Evolutionary conservation across 78 protist species (phyloP).

Genomic region (Mastigamoeba balamuthi): DNA sequence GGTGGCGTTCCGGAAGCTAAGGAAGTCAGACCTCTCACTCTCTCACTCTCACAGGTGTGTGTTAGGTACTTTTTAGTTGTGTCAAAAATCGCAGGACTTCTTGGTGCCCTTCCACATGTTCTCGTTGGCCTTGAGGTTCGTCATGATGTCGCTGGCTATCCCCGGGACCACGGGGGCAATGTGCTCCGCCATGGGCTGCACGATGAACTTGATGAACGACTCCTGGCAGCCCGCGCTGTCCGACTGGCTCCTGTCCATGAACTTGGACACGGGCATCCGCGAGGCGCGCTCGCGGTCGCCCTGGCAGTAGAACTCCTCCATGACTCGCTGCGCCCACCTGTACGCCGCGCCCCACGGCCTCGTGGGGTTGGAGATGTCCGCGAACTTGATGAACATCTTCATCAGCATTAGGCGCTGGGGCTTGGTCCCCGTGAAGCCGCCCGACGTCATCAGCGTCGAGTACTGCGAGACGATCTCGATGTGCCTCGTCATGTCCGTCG

Average conservation of each 20-base stretch:
- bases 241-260: constrained; percentile 6
- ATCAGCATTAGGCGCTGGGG: background rate
- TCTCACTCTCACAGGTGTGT: no score
- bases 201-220: background rate
- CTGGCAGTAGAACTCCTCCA: constrained; percentile 28
- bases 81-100: no score
- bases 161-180: background rate
- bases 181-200: background rate
- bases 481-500: background rate
- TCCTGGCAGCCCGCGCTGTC: background rate
- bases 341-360: background rate
- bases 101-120: background rate
- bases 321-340: constrained; percentile 14
- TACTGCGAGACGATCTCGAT: background rate
- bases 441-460: background rate
- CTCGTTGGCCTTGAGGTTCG: background rate
- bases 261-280: constrained; percentile 13
- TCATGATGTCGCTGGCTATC: background rate
- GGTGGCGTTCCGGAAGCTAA: no score
- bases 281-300: constrained; percentile 16
- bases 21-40: no score
- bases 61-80: no score
- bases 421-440: background rate
- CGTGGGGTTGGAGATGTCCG: constrained; percentile 26
- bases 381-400: constrained; percentile 17